These are phyloP conservation scores for Colletotrichum costaricense DNA, from an alignment of 2,329 filamentous ascomycete species.

Conservation along the genomic window DNA sequence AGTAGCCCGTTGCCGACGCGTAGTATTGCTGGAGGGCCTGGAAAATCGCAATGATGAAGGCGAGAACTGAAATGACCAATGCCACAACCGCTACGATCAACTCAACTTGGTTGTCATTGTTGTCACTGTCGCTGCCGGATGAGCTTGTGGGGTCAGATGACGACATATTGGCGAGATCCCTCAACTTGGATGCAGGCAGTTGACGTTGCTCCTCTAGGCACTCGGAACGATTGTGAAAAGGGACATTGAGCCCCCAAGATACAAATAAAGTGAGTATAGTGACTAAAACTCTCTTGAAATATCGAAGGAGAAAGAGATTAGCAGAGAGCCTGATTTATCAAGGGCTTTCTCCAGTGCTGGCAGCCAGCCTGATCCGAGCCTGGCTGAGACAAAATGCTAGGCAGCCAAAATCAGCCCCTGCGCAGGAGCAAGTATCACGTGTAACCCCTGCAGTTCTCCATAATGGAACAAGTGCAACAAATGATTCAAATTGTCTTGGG, in stretches of 20 bases:
- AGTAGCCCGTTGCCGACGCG: constrained; percentile 24
- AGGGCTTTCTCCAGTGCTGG: not conserved
- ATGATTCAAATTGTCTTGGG: not conserved
- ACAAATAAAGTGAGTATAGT: too few relatives aligned
- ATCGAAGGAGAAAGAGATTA: not conserved
- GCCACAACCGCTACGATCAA: constrained; percentile 28
- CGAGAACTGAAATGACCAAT: constrained; percentile 27
- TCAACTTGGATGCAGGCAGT: too few relatives aligned
- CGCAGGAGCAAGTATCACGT: not conserved
- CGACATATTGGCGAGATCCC: not conserved
- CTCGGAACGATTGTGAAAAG: too few relatives aligned
- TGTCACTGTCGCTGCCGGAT: not conserved
- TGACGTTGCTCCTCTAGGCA: too few relatives aligned
- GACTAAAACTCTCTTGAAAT: too few relatives aligned
- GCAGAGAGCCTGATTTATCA: not conserved
- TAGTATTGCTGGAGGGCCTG: constrained; percentile 32
- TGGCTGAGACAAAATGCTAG: not conserved
- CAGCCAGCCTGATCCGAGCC: not conserved
- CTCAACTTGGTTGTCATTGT: not conserved
- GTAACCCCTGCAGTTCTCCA: not conserved
- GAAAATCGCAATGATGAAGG: constrained; percentile 31
- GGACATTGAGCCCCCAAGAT: too few relatives aligned
- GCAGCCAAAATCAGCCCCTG: not conserved
- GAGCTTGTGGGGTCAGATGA: not conserved
- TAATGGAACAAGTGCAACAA: not conserved